These are phyloP conservation scores for Chaetomium olivaceum DNA, from an alignment of 2,329 filamentous ascomycete species.

Conservation along the genomic window DNA sequence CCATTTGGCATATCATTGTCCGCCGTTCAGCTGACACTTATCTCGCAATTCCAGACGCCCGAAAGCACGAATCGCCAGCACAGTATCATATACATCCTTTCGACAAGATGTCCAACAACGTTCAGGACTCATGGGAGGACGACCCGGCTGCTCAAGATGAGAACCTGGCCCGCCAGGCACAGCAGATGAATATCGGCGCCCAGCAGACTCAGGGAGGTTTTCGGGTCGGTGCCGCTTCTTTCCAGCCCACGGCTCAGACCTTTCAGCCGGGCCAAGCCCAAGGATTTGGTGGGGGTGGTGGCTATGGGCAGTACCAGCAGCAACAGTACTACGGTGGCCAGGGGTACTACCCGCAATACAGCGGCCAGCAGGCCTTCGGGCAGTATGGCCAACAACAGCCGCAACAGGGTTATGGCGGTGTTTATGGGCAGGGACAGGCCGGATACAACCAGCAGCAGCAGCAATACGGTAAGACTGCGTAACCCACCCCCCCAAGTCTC, in stretches of 20 bases:
- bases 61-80: background rate
- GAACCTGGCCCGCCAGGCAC: conserved; percentile 72
- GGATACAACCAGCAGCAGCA: conserved; percentile 56
- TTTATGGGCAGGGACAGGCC: conserved; percentile 44
- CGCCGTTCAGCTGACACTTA: conserved; percentile 17
- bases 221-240: conserved; percentile 66
- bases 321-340: conserved; percentile 55
- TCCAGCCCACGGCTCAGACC: conserved; percentile 69
- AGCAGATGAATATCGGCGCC: conserved; percentile 72
- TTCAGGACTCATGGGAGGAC: conserved; percentile 94
- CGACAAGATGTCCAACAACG: conserved; percentile 65
- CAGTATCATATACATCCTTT: background rate
- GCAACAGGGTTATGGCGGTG: conserved; percentile 42
- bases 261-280: conserved; percentile 75
- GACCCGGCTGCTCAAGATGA: conserved; percentile 77
- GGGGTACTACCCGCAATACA: conserved; percentile 59
- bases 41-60: conserved; percentile 4
- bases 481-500: background rate
- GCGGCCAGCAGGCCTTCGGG: conserved; percentile 41
- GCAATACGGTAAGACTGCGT: conserved; percentile 42
- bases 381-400: conserved; percentile 36
- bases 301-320: conserved; percentile 56
- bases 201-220: conserved; percentile 53
- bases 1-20: conserved; percentile 24
- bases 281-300: conserved; percentile 62